These are phyloP conservation scores for Leishmania guyanensis DNA, from an alignment of 208 protist genomes.

Conservation along the genomic window DNA sequence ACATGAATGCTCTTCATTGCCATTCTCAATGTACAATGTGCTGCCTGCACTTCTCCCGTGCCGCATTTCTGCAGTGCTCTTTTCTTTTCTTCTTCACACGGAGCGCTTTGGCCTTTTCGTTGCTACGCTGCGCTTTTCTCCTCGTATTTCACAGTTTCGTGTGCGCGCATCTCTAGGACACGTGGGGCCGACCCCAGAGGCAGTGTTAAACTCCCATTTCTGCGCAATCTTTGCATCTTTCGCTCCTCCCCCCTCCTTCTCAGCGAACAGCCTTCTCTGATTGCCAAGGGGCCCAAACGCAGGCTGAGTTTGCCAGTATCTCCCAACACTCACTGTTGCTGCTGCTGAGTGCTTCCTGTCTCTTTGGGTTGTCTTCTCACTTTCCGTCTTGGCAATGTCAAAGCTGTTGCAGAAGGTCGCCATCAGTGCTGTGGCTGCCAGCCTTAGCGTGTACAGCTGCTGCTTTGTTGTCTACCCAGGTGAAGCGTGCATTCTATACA, in stretches of 20 bases:
- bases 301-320: background rate
- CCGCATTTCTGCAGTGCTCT: background rate
- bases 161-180: background rate
- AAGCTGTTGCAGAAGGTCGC: conserved; percentile 69
- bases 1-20: background rate
- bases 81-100: background rate
- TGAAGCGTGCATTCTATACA: conserved; percentile 92
- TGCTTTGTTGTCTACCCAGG: conserved; percentile 92
- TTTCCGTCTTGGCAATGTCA: conserved; percentile 36
- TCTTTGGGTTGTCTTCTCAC: conserved; percentile 10
- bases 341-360: background rate
- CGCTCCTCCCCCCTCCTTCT: background rate
- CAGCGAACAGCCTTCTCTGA: background rate
- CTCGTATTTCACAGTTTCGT: too few relatives aligned
- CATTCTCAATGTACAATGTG: background rate
- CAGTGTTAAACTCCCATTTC: background rate
- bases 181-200: background rate
- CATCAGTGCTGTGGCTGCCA: conserved; percentile 62
- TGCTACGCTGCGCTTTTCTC: background rate
- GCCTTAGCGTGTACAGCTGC: conserved; percentile 86
- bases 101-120: background rate
- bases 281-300: background rate
- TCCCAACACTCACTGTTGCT: background rate
- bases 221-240: background rate
- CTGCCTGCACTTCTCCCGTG: background rate